A percentile compares a stretch with the other conserved stretches of the same genome.
Conservation (phyloP, 306 rosid species). For the Trifolium pratense region DNA sequence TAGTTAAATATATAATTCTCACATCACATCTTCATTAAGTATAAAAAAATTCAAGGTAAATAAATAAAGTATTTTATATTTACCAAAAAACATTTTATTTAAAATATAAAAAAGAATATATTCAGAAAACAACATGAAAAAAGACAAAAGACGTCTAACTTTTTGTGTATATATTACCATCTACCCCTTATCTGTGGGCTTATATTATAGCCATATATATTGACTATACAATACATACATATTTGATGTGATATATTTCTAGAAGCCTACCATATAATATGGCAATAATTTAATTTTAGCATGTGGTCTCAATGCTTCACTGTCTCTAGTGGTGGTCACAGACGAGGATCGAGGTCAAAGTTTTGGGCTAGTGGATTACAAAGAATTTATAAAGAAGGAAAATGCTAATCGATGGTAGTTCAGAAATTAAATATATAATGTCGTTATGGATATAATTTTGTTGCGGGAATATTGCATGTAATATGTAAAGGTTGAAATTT, state of each 20-base stretch:
- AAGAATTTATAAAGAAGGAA: not conserved
- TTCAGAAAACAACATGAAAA: not conserved
- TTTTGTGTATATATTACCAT: not conserved
- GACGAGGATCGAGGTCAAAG: conserved; percentile 42
- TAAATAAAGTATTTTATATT: not conserved
- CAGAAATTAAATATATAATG: no score
- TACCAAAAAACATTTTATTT: not conserved
- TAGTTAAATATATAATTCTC: not conserved
- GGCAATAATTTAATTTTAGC: not conserved
- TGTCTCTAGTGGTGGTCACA: conserved; percentile 1
- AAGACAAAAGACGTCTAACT: not conserved
- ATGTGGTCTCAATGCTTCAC: conserved; percentile 2
- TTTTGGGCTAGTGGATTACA: conserved; percentile 18
- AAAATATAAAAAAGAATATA: not conserved
- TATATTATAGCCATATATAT: not conserved
- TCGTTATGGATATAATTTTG: no score
- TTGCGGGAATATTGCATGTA: no score
- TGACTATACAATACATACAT: no score
- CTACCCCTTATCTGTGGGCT: not conserved
- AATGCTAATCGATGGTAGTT: no score
- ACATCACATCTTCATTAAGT: not conserved
- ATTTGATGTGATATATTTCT: no score
- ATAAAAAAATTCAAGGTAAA: not conserved
- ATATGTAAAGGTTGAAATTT: no score
- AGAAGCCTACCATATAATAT: conserved; percentile 15